These are phyloP conservation scores for Leptographium radiaticola DNA, from an alignment of 2,329 filamentous ascomycete species.

Conservation along the genomic window DNA sequence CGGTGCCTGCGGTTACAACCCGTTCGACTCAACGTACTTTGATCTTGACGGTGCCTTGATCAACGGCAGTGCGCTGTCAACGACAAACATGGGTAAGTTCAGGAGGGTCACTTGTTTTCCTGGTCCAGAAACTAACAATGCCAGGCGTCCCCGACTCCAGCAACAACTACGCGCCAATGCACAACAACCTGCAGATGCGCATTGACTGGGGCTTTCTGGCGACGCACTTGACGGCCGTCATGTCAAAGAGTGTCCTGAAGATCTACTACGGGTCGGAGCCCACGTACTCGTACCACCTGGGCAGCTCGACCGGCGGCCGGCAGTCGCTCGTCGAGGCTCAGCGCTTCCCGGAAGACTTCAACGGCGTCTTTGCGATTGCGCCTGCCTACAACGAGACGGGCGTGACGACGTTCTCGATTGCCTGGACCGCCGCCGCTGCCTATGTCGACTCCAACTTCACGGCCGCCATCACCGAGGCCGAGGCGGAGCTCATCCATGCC, in stretches of 20 bases:
- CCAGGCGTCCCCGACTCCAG: background rate
- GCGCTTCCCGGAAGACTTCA: conserved; percentile 37
- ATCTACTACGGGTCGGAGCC: conserved; percentile 26
- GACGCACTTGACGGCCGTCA: conserved; percentile 16
- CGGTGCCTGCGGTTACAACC: conserved; percentile 18
- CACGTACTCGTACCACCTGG: conserved; percentile 32
- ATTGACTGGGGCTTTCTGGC: conserved; percentile 23
- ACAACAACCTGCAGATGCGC: conserved; percentile 16
- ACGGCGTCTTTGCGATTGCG: conserved; percentile 33
- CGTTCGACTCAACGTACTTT: background rate
- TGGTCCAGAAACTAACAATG: background rate
- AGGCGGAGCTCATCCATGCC: conserved; percentile 18
- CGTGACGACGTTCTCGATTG: background rate
- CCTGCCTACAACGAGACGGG: conserved; percentile 16
- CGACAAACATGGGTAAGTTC: background rate
- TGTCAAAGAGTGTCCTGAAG: conserved; percentile 29
- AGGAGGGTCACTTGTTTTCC: background rate
- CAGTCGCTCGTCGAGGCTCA: conserved; percentile 37
- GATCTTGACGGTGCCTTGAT: background rate
- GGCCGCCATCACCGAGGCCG: background rate
- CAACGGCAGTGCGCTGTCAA: background rate
- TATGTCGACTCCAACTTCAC: background rate
- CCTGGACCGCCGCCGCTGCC: background rate
- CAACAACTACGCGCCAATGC: background rate
- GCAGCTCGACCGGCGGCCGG: conserved; percentile 40